phyloP scores from a whole-genome alignment of 257 asterid genomes.

The Vinca minor region DNA sequence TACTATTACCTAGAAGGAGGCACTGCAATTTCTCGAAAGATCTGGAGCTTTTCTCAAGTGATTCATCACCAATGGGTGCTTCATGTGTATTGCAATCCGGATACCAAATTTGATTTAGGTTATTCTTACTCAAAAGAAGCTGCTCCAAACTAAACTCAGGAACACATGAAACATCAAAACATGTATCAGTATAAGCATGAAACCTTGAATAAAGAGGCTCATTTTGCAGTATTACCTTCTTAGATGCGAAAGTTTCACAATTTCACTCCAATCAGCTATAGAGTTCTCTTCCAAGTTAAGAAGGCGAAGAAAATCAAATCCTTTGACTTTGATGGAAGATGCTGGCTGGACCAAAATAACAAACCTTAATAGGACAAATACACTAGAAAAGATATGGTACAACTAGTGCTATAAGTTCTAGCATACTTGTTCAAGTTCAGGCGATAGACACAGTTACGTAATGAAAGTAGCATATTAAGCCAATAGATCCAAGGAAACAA shows the following conservation, averaged over 20 bases:
- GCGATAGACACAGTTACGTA: not conserved
- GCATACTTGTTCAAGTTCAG: not conserved
- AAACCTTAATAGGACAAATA: not conserved
- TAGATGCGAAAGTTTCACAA: constrained; percentile 59
- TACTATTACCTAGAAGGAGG: constrained; percentile 67
- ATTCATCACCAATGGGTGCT: constrained; percentile 23
- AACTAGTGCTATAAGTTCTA: not conserved
- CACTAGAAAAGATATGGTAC: not conserved
- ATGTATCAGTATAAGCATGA: constrained; percentile 7
- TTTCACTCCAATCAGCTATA: constrained; percentile 74
- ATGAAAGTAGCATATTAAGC: not conserved
- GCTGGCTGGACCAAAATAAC: constrained; percentile 43
- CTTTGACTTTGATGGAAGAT: constrained; percentile 50
- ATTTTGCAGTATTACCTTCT: constrained; percentile 41
- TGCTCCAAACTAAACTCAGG: constrained; percentile 67
- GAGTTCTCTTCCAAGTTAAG: constrained; percentile 82
- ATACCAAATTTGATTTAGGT: constrained; percentile 46
- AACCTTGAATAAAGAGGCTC: constrained; percentile 1
- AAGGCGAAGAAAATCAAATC: constrained; percentile 64
- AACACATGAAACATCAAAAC: constrained; percentile 18
- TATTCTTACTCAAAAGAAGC: constrained; percentile 74
- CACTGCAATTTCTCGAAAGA: constrained; percentile 61
- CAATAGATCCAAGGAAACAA: not conserved
- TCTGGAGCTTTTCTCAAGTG: constrained; percentile 28
- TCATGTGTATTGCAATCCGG: constrained; percentile 41